Conservation (phyloP, 345 rosid species). For the Lepidium sativum region DNA sequence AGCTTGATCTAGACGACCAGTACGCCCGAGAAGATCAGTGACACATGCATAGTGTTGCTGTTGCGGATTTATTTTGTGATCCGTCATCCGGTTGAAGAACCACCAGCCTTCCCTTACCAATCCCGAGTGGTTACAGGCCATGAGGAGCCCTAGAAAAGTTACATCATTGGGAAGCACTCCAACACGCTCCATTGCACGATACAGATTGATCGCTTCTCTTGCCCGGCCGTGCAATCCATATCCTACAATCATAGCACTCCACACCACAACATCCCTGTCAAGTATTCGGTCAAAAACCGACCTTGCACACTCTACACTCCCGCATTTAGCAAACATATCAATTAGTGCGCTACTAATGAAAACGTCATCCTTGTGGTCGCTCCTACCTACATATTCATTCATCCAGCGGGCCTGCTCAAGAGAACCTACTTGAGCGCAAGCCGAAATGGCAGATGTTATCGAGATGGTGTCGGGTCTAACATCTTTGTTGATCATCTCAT, state of each 20-base stretch:
- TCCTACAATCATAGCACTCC: constrained; percentile 70
- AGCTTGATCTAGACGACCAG: constrained; percentile 51
- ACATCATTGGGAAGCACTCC: constrained; percentile 57
- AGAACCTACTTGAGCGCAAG: constrained; percentile 63
- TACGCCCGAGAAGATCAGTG: constrained; percentile 68
- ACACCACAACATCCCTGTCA: constrained; percentile 53
- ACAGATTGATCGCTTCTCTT: constrained; percentile 49
- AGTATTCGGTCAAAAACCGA: constrained; percentile 43
- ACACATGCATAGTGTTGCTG: constrained; percentile 68
- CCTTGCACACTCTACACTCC: constrained; percentile 46
- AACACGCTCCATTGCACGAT: constrained; percentile 35
- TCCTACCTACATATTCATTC: constrained; percentile 34
- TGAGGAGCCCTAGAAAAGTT: constrained; percentile 56
- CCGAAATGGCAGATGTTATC: constrained; percentile 43
- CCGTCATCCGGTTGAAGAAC: constrained; percentile 50
- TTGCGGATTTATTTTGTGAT: constrained; percentile 42
- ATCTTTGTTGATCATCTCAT: constrained; percentile 34
- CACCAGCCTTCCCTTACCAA: constrained; percentile 60
- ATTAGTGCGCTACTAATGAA: constrained; percentile 44
- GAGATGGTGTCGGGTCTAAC: constrained; percentile 46
- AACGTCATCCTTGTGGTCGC: constrained; percentile 33
- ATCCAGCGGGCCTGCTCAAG: constrained; percentile 60
- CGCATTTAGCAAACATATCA: constrained; percentile 74
- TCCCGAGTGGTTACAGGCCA: constrained; percentile 65
- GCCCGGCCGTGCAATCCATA: constrained; percentile 64